These are phyloP conservation scores for Sclerotinia minor DNA, from an alignment of 2,329 filamentous ascomycete species.

Conservation along the genomic window DNA sequence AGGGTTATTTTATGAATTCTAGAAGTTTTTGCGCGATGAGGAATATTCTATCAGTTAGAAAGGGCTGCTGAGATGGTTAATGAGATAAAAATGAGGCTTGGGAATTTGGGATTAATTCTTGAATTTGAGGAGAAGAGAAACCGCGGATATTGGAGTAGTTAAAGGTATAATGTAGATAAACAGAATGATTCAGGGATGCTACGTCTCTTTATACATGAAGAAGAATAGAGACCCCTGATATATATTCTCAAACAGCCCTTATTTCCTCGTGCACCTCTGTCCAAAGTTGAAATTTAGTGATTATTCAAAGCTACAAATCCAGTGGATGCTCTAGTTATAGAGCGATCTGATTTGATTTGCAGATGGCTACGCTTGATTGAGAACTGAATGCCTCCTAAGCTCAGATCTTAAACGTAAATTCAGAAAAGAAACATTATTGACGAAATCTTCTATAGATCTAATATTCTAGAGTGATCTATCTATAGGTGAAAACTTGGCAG, in stretches of 20 bases:
- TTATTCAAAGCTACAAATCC: not conserved
- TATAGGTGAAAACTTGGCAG: no score
- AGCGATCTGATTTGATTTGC: not conserved
- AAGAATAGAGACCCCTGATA: not conserved
- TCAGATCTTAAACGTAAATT: not conserved
- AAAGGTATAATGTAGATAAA: not conserved
- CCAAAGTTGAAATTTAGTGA: not conserved
- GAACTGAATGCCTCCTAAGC: not conserved
- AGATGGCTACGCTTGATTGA: not conserved
- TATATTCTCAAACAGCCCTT: rapidly evolving
- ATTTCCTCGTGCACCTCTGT: not conserved
- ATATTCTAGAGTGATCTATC: no score
- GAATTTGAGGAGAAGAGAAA: not conserved
- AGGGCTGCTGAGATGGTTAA: not conserved
- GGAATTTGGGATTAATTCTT: not conserved
- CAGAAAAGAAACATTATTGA: not conserved
- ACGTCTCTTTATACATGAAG: no score
- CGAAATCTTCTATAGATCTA: no score
- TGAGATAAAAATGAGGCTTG: not conserved
- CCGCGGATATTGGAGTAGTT: not conserved
- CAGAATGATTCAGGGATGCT: no score
- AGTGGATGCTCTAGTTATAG: not conserved
- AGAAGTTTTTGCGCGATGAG: no score
- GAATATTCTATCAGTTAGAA: no score
- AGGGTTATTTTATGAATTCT: not conserved